These are phyloP conservation scores for Vicia sativa DNA, from an alignment of 306 rosid species.

Conservation along the genomic window DNA sequence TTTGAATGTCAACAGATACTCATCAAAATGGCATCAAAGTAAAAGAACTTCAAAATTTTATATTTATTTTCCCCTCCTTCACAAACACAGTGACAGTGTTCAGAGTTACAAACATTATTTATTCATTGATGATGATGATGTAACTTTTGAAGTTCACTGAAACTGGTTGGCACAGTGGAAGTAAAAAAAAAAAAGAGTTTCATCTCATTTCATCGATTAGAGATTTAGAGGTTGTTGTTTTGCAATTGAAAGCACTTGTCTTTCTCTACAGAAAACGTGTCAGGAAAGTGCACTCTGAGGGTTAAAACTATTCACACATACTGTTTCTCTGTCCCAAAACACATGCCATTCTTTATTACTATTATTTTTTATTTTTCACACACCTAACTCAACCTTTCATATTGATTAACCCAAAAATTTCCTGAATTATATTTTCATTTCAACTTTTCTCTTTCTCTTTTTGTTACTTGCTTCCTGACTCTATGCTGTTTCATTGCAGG, in stretches of 20 bases:
- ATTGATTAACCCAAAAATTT: conserved; percentile 52
- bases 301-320: conserved; percentile 57
- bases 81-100: conserved; percentile 2
- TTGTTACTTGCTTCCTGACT: conserved; percentile 52
- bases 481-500: conserved; percentile 34
- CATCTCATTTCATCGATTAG: background rate
- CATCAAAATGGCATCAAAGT: background rate
- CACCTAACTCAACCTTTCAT: conserved; percentile 58
- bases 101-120: background rate
- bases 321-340: conserved; percentile 68
- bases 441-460: conserved; percentile 51
- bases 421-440: conserved; percentile 38
- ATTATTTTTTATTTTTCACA: conserved; percentile 32
- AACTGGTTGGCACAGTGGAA: conserved; percentile 39
- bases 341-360: conserved; percentile 55
- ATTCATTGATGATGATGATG: background rate
- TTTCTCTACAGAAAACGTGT: conserved; percentile 45
- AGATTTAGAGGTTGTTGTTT: conserved; percentile 20
- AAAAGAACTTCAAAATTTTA: background rate
- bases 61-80: background rate
- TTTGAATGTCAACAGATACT: background rate
- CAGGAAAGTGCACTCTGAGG: conserved; percentile 79
- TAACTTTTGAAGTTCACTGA: conserved; percentile 23
- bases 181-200: conserved; percentile 41
- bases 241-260: conserved; percentile 68